These are phyloP conservation scores for Pogostemon cablin DNA, from an alignment of 257 asterid genomes.

Conservation along the genomic window DNA sequence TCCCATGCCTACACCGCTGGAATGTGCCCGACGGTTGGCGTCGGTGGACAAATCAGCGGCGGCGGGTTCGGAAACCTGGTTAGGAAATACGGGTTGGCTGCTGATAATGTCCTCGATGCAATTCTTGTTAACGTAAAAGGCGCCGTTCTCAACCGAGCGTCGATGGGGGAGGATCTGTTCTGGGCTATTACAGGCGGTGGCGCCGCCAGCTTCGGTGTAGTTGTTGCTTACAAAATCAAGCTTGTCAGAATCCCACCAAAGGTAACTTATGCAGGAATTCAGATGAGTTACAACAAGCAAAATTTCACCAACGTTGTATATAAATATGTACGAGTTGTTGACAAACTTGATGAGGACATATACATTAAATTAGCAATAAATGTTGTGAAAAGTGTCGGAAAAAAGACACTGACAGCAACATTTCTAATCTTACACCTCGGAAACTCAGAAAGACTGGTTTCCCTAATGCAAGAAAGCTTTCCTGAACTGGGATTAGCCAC, in stretches of 20 bases:
- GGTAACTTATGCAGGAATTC: constrained; percentile 31
- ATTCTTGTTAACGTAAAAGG: constrained; percentile 42
- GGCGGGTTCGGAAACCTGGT: constrained; percentile 50
- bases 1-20: constrained; percentile 36
- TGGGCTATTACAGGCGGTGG: constrained; percentile 44
- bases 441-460: not conserved
- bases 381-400: constrained; percentile 8
- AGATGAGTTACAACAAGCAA: not conserved
- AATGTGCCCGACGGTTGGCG: no score
- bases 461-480: not conserved
- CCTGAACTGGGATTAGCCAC: constrained; percentile 34
- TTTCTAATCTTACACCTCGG: constrained; percentile 34
- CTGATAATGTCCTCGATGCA: constrained; percentile 46
- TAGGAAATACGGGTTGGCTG: constrained; percentile 43
- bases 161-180: no score
- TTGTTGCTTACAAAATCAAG: constrained; percentile 38
- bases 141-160: constrained; percentile 29
- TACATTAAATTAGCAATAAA: constrained; percentile 35
- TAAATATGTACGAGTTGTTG: constrained; percentile 30
- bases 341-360: constrained; percentile 32
- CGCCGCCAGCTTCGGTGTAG: constrained; percentile 48
- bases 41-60: constrained; percentile 17
- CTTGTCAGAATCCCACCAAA: constrained; percentile 38
- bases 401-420: constrained; percentile 26
- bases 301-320: constrained; percentile 27